These are phyloP conservation scores for Phytophthora pisi DNA, from an alignment of 352 stramenopile genomes.

Conservation along the genomic window DNA sequence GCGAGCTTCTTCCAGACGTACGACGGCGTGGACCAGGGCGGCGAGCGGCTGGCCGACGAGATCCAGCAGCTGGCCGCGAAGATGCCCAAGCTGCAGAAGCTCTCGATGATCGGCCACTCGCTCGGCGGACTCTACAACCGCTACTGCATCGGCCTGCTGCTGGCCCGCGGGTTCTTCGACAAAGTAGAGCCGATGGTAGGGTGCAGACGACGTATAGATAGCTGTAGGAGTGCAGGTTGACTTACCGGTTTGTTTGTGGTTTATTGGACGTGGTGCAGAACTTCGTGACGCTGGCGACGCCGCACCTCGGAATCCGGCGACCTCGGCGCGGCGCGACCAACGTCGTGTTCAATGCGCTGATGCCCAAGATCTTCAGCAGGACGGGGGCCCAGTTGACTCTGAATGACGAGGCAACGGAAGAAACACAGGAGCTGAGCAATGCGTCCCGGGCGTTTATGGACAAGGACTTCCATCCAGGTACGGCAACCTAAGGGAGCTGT, in stretches of 20 bases:
- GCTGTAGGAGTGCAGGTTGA: too few species aligned
- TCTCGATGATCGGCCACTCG: constrained; percentile 82
- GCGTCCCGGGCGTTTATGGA: constrained; percentile 19
- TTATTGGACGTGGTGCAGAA: constrained; percentile 49
- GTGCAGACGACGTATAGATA: background rate
- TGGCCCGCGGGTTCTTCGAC: constrained; percentile 73
- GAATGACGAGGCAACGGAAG: constrained; percentile 54
- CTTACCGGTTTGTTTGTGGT: too few species aligned
- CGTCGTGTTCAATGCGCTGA: constrained; percentile 67
- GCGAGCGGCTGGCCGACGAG: constrained; percentile 73
- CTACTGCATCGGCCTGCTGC: constrained; percentile 75
- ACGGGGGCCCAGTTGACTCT: constrained; percentile 73
- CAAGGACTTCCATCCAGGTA: constrained; percentile 42
- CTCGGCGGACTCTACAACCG: constrained; percentile 82
- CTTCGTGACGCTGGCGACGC: constrained; percentile 79
- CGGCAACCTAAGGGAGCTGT: background rate
- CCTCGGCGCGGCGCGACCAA: constrained; percentile 65
- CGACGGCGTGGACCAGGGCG: constrained; percentile 76
- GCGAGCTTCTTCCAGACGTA: constrained; percentile 74
- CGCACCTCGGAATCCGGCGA: constrained; percentile 77
- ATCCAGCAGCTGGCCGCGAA: constrained; percentile 50
- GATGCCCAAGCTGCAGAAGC: constrained; percentile 69
- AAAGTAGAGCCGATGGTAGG: constrained; percentile 71
- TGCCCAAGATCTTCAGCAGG: constrained; percentile 72
- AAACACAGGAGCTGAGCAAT: constrained; percentile 48